Evolutionary conservation across 176 grass and related monocot genomes (phyloP), one percentile per base, ranked within the genome.

Genomic region (Phyllostachys edulis): DNA sequence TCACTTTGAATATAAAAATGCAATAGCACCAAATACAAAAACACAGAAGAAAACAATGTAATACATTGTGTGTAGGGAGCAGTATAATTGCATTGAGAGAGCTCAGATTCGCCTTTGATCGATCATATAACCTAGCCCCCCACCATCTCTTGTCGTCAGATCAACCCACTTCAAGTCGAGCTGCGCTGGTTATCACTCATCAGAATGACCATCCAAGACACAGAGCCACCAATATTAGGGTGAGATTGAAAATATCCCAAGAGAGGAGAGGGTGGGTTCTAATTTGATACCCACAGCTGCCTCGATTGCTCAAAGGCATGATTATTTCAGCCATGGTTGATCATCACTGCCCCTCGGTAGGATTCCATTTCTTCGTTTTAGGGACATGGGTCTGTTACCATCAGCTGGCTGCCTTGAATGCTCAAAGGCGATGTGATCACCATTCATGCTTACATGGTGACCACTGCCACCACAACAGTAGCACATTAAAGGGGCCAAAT

Each of bases 101-200:
- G 75, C 63, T 84, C 73, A 85, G 38, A 40, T 61, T 78, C 69
- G 63, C 76, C 87, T 81, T 85, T 85, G 9, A 34, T 76, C 23
- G 2, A 85, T 89, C 87, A 89, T 80, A 80, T 55, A 69, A 84
- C 17, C 55, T 49, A 23, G 16, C 3, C 62, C n/a, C n/a, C 32
- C 20, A 46, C 26, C 27, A 8, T 55, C 50, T 52, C 62, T 62
- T 38, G 24, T 56, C 2, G 62, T 41, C 60, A 46, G 23, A 71
- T 49, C 60, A 65, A 67, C 44, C 34, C 5, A 42, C 49, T 1
- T 66, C 13, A 34, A 47, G 34, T 55, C 32, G 4, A 65, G n/a
- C 49, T 77, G 32, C 10, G 6, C 61, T 51, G 64, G 51, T 74
- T 87, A 47, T 76, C 50, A 29, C 24, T 64, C 17, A 29, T 34